Evolutionary conservation across 2,329 filamentous ascomycete genomes (phyloP).

Genomic region (Colletotrichum musicola): DNA sequence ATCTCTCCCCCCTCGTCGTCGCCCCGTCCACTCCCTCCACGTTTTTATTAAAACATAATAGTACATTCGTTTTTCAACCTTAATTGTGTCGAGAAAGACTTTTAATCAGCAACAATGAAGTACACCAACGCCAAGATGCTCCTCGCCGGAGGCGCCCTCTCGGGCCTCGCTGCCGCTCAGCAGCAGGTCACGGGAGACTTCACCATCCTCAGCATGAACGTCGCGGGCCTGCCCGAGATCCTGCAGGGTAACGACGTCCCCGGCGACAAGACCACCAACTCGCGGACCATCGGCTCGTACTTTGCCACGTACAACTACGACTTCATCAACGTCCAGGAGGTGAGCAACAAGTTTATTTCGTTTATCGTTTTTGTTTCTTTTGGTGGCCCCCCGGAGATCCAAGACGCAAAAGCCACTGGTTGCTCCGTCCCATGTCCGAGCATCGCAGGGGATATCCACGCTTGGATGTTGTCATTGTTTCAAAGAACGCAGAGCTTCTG

Average conservation of each 20-base stretch:
- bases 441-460: slow-evolving; percentile 6
- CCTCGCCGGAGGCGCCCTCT: slow-evolving; percentile 27
- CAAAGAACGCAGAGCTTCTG: not conserved
- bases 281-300: slow-evolving; percentile 66
- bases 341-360: slow-evolving; percentile 39
- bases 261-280: slow-evolving; percentile 72
- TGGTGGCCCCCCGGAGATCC: slow-evolving; percentile 2
- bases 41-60: too few species aligned
- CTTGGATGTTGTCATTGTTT: slow-evolving; percentile 23
- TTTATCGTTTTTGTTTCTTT: not conserved
- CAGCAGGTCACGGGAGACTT: slow-evolving; percentile 52
- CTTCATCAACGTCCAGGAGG: slow-evolving; percentile 75
- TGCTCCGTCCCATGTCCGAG: slow-evolving; percentile 7
- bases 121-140: slow-evolving; percentile 28
- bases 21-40: not conserved
- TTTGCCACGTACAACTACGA: slow-evolving; percentile 70
- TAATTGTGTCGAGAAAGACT: not conserved
- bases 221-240: slow-evolving; percentile 69
- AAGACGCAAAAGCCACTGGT: slow-evolving; percentile 22
- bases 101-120: slow-evolving; percentile 14
- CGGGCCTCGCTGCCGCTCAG: slow-evolving; percentile 25
- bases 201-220: slow-evolving; percentile 68
- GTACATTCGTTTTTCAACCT: not conserved
- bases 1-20: not conserved
- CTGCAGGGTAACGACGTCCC: slow-evolving; percentile 71